Base-by-base conservation (phyloP, 2,329 filamentous ascomycete species). In the Ophiocordyceps australis region DNA sequence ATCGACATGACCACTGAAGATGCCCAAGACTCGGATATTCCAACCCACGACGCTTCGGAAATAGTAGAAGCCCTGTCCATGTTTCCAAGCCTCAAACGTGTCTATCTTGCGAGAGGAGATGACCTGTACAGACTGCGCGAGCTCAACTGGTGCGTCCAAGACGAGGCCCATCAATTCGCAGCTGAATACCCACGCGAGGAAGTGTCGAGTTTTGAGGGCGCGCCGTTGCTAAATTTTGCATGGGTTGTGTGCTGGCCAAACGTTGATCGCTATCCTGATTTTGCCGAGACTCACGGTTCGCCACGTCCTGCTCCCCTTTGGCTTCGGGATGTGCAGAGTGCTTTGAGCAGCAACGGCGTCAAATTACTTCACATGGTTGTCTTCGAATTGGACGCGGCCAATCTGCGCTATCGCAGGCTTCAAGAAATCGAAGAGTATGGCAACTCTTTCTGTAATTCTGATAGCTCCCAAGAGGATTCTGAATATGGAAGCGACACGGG, bases 181-280 rank as follows among this genome's bases (percentile, higher is more conserved):
- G 29, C 41, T 2, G 35, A n/a, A n/a, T n/a, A n/a, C n/a, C n/a
- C n/a, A n/a, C n/a, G n/a, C n/a, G n/a, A n/a, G n/a, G n/a, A n/a
- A n/a, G n/a, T n/a, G n/a, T n/a, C n/a, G n/a, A n/a, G n/a, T n/a
- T n/a, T n/a, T n/a, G n/a, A n/a, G n/a, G n/a, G n/a, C n/a, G n/a
- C n/a, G n/a, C n/a, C n/a, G n/a, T n/a, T n/a, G n/a, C n/a, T n/a
- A n/a, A n/a, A n/a, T n/a, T n/a, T n/a, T n/a, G n/a, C n/a, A n/a
- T n/a, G n/a, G n/a, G 5, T 47, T 4, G 39, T 39, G 27, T 46
- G 40, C 14, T 53, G 49, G 46, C 51, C 52, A 0, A 39, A 55
- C 15, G 16, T 42, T 1, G 35, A 41, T 4, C 32, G 39, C 1
- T 36, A 49, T 18, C 28, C 32, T 2, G 41, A 43, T 7, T 50